Percentiles rank a stretch among this genome's conserved stretches.
Evolutionary conservation across 768 basidiomycete species (phyloP).

Genomic region (Suillus alpinus): DNA sequence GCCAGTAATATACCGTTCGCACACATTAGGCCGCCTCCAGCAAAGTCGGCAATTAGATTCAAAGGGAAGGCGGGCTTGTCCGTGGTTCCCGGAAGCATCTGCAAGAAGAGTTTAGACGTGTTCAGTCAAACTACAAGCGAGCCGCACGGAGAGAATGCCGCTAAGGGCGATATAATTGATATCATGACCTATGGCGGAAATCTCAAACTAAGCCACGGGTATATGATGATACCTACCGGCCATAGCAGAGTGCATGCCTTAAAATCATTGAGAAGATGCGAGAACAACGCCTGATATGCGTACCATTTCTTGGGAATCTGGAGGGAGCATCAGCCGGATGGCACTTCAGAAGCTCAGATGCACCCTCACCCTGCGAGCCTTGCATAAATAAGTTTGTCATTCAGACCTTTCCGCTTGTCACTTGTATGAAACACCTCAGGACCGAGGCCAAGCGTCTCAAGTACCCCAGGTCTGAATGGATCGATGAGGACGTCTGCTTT

Average conservation of each 20-base stretch:
- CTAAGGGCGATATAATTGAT: constrained; percentile 82
- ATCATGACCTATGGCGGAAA: constrained; percentile 59
- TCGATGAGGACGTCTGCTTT: constrained; percentile 81
- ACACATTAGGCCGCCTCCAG: constrained; percentile 74
- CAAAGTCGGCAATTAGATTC: constrained; percentile 81
- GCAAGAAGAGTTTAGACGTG: neutral
- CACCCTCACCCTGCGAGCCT: constrained; percentile 64
- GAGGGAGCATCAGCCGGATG: constrained; percentile 1
- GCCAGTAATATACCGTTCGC: constrained; percentile 74
- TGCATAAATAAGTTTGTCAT: constrained; percentile 69
- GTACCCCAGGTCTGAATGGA: constrained; percentile 79
- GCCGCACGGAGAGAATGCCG: constrained; percentile 62
- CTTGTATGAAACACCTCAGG: constrained; percentile 68
- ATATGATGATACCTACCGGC: constrained; percentile 49
- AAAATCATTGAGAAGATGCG: constrained; percentile 13
- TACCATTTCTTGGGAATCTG: constrained; percentile 66
- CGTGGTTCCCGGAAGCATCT: constrained; percentile 67
- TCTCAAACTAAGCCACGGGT: neutral
- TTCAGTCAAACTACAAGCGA: constrained; percentile 7
- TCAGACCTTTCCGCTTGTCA: constrained; percentile 44
- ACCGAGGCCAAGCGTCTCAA: constrained; percentile 75
- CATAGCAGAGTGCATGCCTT: constrained; percentile 72
- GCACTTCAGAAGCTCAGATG: constrained; percentile 1
- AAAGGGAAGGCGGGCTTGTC: constrained; percentile 70
- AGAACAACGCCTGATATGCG: constrained; percentile 7